Percentiles rank a stretch among this genome's conserved stretches.
Conservation (phyloP, 2,329 filamentous ascomycete genomes). For the Cladosporium sphaerospermum region DNA sequence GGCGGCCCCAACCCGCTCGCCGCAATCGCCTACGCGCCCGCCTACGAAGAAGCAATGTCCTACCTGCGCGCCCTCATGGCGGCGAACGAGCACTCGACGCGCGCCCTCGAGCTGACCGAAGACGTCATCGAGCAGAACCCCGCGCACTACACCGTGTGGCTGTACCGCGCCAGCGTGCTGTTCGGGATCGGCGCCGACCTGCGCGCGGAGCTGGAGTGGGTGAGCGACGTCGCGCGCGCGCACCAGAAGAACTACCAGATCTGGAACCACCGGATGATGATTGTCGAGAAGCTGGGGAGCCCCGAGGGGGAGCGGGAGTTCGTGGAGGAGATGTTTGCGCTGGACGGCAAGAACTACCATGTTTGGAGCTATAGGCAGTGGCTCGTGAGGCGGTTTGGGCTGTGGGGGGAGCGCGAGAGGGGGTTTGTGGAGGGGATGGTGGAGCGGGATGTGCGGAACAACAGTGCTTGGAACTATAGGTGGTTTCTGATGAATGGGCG, state of each 20-base stretch:
- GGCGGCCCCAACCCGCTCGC: slow-evolving; percentile 70
- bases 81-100: slow-evolving; percentile 70
- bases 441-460: slow-evolving; percentile 79
- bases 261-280: slow-evolving; percentile 63
- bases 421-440: slow-evolving; percentile 66
- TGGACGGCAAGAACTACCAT: slow-evolving; percentile 96
- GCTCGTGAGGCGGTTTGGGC: slow-evolving; percentile 59
- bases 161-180: slow-evolving; percentile 80
- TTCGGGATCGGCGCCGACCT: slow-evolving; percentile 60
- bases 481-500: slow-evolving; percentile 84
- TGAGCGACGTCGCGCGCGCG: slow-evolving; percentile 73
- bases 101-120: slow-evolving; percentile 75
- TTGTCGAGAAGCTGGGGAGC: slow-evolving; percentile 46
- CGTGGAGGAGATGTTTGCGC: slow-evolving; percentile 69
- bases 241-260: slow-evolving; percentile 99
- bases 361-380: slow-evolving; percentile 93
- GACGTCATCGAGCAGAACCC: slow-evolving; percentile 90
- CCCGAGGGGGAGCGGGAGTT: slow-evolving; percentile 59
- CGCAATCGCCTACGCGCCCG: slow-evolving; percentile 83
- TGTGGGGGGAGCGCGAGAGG: slow-evolving; percentile 55
- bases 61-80: slow-evolving; percentile 95
- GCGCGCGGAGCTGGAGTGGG: slow-evolving; percentile 70
- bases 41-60: slow-evolving; percentile 86
- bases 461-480: slow-evolving; percentile 94
- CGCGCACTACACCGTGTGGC: slow-evolving; percentile 97